These are phyloP conservation scores for Rhododendron mucronatum DNA, from an alignment of 148 eudicot genomes.

Conservation along the genomic window DNA sequence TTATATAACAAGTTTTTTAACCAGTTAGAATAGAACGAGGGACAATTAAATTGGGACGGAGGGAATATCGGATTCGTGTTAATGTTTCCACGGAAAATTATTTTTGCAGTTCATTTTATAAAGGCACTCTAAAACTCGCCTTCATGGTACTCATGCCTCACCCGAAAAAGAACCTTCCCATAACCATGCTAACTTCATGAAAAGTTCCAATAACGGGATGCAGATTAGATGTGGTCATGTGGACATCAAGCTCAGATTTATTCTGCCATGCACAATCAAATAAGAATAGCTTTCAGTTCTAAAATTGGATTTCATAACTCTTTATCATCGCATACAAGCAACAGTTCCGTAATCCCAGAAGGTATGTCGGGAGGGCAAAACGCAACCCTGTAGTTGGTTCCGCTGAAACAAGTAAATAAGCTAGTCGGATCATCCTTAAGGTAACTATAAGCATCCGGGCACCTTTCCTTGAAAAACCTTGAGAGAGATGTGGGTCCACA, in stretches of 20 bases:
- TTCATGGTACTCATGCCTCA: no score
- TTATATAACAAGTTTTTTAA: no score
- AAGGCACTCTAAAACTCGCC: no score
- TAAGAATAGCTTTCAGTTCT: background rate
- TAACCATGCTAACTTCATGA: no score
- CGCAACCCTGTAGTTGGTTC: conserved; percentile 36
- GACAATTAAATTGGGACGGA: no score
- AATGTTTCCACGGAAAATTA: no score
- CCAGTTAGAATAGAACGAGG: no score
- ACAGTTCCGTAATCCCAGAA: background rate
- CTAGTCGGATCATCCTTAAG: conserved; percentile 41
- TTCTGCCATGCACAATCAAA: background rate
- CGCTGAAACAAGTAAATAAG: conserved; percentile 36
- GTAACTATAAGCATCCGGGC: conserved; percentile 35
- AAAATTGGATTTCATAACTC: background rate
- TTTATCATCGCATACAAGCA: background rate
- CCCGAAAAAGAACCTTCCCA: no score
- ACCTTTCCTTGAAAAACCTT: conserved; percentile 31
- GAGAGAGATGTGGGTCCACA: conserved; percentile 34
- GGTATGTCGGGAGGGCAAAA: conserved; percentile 26
- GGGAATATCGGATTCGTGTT: no score
- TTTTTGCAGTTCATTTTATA: no score
- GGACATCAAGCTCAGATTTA: background rate
- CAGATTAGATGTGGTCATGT: background rate
- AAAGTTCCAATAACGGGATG: background rate